Percentiles rank a stretch among this genome's conserved stretches.
These are phyloP conservation scores for Erythrophleum ivorense DNA, from an alignment of 331 rosid genomes.

Conservation along the genomic window DNA sequence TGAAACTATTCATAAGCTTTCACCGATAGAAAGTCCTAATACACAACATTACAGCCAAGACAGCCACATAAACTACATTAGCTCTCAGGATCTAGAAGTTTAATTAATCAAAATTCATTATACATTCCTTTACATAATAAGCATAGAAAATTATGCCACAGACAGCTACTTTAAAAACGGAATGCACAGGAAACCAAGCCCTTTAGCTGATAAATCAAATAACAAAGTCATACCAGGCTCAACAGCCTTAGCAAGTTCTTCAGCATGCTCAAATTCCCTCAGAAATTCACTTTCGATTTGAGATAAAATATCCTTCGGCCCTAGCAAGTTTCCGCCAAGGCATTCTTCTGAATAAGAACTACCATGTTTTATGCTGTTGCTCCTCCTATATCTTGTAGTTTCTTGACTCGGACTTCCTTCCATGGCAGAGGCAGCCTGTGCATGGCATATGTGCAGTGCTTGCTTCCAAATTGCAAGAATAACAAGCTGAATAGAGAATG, in stretches of 20 bases:
- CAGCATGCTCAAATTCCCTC: constrained; percentile 85
- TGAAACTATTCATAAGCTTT: not conserved
- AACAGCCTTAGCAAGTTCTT: constrained; percentile 84
- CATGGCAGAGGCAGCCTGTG: constrained; percentile 79
- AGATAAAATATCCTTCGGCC: constrained; percentile 62
- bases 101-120: constrained; percentile 29
- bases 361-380: constrained; percentile 61
- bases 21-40: not conserved
- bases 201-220: constrained; percentile 36
- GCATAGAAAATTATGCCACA: constrained; percentile 18
- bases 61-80: not conserved
- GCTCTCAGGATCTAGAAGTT: constrained; percentile 20
- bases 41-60: not conserved
- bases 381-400: constrained; percentile 67
- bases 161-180: constrained; percentile 1
- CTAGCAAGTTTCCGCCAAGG: constrained; percentile 57
- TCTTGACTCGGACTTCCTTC: constrained; percentile 97
- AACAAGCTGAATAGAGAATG: constrained; percentile 95
- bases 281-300: constrained; percentile 86
- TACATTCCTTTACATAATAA: not conserved
- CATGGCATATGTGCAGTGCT: constrained; percentile 90
- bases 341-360: constrained; percentile 63
- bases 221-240: constrained; percentile 69
- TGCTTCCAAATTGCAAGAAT: constrained; percentile 99
- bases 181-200: constrained; percentile 25